Evolutionary conservation across 2,329 filamentous ascomycete genomes (phyloP).

Genomic region (Metarhizium album): DNA sequence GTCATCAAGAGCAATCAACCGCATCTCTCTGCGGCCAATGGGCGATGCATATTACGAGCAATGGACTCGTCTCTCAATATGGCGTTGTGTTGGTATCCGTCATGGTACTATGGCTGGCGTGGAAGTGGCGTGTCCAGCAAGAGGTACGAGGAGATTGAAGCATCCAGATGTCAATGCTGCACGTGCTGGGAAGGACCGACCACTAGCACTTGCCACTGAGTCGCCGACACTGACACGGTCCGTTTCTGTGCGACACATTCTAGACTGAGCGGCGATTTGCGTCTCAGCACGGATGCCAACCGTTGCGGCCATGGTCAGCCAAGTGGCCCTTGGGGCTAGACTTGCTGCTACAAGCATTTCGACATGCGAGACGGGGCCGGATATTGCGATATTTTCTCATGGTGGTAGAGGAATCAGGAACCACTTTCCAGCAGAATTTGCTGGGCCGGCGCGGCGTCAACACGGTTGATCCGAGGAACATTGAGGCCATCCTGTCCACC

Average conservation of each 20-base stretch:
- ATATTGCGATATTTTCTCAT: conserved; percentile 4
- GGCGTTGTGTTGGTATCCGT: conserved; percentile 6
- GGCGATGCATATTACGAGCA: too few species aligned
- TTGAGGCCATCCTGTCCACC: conserved; percentile 38
- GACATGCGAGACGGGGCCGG: background rate
- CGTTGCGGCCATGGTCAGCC: conserved; percentile 1
- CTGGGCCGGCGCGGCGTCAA: conserved; percentile 5
- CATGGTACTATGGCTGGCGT: background rate
- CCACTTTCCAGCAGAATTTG: conserved; percentile 6
- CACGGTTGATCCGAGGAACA: conserved; percentile 31
- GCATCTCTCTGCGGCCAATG: too few species aligned
- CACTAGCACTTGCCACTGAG: too few species aligned
- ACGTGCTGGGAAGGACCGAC: too few species aligned
- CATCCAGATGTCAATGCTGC: too few species aligned
- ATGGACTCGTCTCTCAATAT: background rate
- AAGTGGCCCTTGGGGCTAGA: conserved; percentile 4
- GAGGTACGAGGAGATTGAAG: background rate
- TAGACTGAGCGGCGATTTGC: conserved; percentile 2
- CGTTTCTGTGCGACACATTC: background rate
- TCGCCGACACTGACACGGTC: background rate
- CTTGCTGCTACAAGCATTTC: background rate
- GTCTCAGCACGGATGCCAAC: conserved; percentile 4
- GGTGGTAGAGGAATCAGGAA: conserved; percentile 4
- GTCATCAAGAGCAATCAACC: too few species aligned
- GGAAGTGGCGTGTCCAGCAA: background rate